Evolutionary conservation across 2,329 filamentous ascomycete species (phyloP).

Genomic region (Bipolaris gigantea): DNA sequence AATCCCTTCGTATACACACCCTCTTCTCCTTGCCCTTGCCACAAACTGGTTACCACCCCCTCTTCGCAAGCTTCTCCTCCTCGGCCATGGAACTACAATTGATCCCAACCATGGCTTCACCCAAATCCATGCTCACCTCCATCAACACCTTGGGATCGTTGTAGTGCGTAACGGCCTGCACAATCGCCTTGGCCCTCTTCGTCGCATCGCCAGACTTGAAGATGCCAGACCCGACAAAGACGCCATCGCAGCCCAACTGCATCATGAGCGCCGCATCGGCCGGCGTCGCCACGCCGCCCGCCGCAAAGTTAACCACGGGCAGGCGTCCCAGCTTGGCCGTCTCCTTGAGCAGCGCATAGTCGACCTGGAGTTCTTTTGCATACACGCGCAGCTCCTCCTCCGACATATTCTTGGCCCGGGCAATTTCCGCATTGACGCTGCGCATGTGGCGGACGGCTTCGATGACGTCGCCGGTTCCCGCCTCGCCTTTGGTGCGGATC

Average conservation of each 20-base stretch:
- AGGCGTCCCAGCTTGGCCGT: constrained; percentile 84
- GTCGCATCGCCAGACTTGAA: constrained; percentile 94
- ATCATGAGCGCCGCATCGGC: constrained; percentile 98
- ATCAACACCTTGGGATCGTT: constrained; percentile 82
- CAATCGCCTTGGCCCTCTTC: constrained; percentile 90
- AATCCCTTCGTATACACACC: neutral
- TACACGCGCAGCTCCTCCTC: constrained; percentile 76
- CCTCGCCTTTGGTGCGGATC: constrained; percentile 98
- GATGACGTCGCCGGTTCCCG: constrained; percentile 93
- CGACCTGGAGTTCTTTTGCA: constrained; percentile 78
- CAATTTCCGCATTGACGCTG: constrained; percentile 81
- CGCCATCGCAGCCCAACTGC: constrained; percentile 96
- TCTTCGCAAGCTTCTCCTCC: constrained; percentile 77
- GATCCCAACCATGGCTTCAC: constrained; percentile 98
- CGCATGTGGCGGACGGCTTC: constrained; percentile 97
- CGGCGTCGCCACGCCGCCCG: constrained; percentile 98
- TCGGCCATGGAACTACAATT: constrained; percentile 79
- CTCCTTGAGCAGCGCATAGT: constrained; percentile 78
- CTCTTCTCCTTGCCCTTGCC: too few species aligned
- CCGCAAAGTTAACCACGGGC: constrained; percentile 96
- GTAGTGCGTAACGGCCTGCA: constrained; percentile 90
- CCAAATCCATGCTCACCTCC: constrained; percentile 82
- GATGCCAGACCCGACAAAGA: constrained; percentile 95
- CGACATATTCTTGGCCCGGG: constrained; percentile 64
- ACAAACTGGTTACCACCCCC: constrained; percentile 68